These are phyloP conservation scores for Gossypium turneri DNA, from an alignment of 345 rosid genomes.

Conservation along the genomic window DNA sequence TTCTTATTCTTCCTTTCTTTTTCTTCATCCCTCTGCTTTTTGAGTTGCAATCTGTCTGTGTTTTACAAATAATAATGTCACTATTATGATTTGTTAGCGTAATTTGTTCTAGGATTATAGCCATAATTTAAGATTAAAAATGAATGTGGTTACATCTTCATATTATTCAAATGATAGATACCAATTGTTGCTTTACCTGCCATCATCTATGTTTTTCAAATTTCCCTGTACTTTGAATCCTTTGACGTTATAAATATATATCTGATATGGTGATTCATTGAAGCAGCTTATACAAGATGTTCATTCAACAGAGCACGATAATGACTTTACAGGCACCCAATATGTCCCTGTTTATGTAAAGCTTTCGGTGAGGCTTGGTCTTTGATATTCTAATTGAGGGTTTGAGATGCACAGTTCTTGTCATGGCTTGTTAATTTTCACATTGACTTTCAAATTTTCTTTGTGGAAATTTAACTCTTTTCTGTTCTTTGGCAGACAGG, in stretches of 20 bases:
- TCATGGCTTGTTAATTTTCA: not conserved
- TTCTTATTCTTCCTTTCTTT: not conserved
- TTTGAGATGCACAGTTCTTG: not conserved
- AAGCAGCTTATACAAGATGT: constrained; percentile 84
- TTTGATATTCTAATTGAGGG: not conserved
- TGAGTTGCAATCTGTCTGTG: not conserved
- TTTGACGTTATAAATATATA: not conserved
- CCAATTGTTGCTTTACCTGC: not conserved
- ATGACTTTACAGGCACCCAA: constrained; percentile 48
- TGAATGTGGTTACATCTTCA: not conserved
- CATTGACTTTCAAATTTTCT: constrained; percentile 5
- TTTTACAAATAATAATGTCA: not conserved
- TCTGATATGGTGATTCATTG: constrained; percentile 18
- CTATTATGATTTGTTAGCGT: not conserved
- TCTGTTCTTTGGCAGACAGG: constrained; percentile 50
- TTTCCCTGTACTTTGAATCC: not conserved
- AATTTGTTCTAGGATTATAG: not conserved
- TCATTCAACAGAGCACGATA: constrained; percentile 50
- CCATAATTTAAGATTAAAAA: not conserved
- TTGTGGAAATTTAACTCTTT: constrained; percentile 15
- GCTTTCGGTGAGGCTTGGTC: constrained; percentile 64
- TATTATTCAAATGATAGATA: not conserved
- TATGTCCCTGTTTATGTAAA: constrained; percentile 74
- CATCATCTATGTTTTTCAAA: constrained; percentile 7
- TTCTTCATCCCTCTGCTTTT: not conserved